Evolutionary conservation across 768 basidiomycete species (phyloP).

Genomic region (Termitomyces sp.): DNA sequence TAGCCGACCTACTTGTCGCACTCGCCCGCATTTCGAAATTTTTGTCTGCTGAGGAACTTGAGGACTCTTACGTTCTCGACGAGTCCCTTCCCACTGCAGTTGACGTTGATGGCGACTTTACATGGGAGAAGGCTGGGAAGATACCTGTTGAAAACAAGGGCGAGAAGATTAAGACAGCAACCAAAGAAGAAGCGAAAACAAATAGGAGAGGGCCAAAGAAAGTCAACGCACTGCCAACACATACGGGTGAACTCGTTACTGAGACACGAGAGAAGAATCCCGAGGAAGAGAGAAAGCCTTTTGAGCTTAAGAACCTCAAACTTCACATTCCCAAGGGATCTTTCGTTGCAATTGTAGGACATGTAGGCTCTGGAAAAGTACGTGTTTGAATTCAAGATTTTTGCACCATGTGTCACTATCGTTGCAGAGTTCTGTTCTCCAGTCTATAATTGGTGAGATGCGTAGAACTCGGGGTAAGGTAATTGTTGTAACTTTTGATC

Average conservation of each 20-base stretch:
- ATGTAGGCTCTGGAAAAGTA: constrained; percentile 70
- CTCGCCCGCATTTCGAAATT: constrained; percentile 42
- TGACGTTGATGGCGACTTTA: constrained; percentile 43
- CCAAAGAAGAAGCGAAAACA: constrained; percentile 13
- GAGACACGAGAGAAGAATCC: constrained; percentile 15
- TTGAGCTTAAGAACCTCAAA: constrained; percentile 41
- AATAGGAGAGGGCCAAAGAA: constrained; percentile 7
- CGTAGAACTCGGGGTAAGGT: constrained; percentile 52
- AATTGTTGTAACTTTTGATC: constrained; percentile 4
- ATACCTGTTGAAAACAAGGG: constrained; percentile 10
- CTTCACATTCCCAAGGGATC: constrained; percentile 46
- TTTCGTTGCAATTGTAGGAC: constrained; percentile 69
- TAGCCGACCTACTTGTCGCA: constrained; percentile 46
- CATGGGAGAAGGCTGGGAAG: constrained; percentile 38
- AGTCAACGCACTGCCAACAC: constrained; percentile 16
- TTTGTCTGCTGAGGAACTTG: constrained; percentile 50
- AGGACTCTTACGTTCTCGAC: constrained; percentile 40
- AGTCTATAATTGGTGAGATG: constrained; percentile 65
- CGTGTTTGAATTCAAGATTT: background rate
- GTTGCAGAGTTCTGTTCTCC: constrained; percentile 46
- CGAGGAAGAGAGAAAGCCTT: constrained; percentile 40
- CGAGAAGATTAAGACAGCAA: constrained; percentile 10
- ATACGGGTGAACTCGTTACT: constrained; percentile 5
- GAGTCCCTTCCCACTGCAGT: constrained; percentile 30
- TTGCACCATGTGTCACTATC: background rate